Evolutionary conservation across 768 basidiomycete species (phyloP).

Genomic region (Russula virescens): DNA sequence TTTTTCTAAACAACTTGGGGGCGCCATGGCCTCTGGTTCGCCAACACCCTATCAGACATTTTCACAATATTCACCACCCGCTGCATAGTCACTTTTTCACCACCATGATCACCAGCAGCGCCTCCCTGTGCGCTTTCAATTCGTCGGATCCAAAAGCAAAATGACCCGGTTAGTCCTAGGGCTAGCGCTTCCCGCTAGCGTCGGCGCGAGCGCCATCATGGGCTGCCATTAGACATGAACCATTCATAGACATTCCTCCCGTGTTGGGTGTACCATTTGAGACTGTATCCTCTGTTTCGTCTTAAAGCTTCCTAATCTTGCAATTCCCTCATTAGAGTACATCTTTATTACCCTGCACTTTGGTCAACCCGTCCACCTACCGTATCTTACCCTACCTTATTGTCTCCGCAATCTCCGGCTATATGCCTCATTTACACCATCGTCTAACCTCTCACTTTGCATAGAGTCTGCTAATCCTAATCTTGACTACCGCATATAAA

Average conservation of each 20-base stretch:
- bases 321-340: conserved; percentile 13
- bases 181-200: neutral
- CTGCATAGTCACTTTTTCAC: conserved; percentile 4
- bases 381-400: neutral
- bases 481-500: neutral
- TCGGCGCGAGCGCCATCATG: neutral
- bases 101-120: neutral
- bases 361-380: neutral
- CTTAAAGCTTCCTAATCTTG: neutral
- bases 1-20: conserved; percentile 8
- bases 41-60: neutral
- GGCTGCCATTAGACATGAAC: neutral
- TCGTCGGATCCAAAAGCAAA: neutral
- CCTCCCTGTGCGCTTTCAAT: neutral
- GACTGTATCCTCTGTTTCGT: neutral
- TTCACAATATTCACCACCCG: neutral
- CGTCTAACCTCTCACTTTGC: neutral
- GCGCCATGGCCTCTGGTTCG: neutral
- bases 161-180: neutral
- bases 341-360: conserved; percentile 2
- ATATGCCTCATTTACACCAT: neutral
- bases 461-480: conserved; percentile 16
- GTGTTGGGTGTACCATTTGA: neutral
- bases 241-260: neutral
- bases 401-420: neutral